Evolutionary conservation across 257 asterid species (phyloP).

Genomic region (Cinchona pubescens): DNA sequence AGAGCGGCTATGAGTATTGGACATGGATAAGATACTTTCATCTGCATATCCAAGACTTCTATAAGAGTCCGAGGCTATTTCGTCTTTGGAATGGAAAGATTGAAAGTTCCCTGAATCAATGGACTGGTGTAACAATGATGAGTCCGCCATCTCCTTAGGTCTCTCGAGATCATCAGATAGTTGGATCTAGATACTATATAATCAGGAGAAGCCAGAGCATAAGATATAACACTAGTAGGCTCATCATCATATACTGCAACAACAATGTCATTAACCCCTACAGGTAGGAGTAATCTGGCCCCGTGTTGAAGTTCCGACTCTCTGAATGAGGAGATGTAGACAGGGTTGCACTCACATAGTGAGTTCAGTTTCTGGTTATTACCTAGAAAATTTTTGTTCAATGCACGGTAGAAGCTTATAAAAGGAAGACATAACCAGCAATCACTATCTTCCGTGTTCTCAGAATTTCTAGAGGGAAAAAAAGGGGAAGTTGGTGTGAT

Average conservation of each 20-base stretch:
- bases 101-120: slow-evolving; percentile 45
- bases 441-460: slow-evolving; percentile 46
- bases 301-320: slow-evolving; percentile 67
- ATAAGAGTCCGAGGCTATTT: slow-evolving; percentile 53
- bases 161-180: slow-evolving; percentile 62
- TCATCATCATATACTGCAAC: slow-evolving; percentile 89
- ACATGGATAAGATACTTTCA: slow-evolving; percentile 51
- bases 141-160: slow-evolving; percentile 47
- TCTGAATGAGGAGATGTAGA: slow-evolving; percentile 66
- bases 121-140: slow-evolving; percentile 39
- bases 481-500: slow-evolving; percentile 35
- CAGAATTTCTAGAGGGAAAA: slow-evolving; percentile 46
- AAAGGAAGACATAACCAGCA: slow-evolving; percentile 79
- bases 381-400: slow-evolving; percentile 56
- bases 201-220: slow-evolving; percentile 62
- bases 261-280: slow-evolving; percentile 67
- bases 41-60: slow-evolving; percentile 65
- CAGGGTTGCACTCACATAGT: slow-evolving; percentile 54
- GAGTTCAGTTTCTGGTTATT: slow-evolving; percentile 58
- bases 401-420: slow-evolving; percentile 58
- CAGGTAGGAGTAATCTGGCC: slow-evolving; percentile 61
- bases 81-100: slow-evolving; percentile 59
- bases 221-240: slow-evolving; percentile 88
- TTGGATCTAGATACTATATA: slow-evolving; percentile 53
- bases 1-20: slow-evolving; percentile 53